These are phyloP conservation scores for Colletotrichum sublineola DNA, from an alignment of 2,329 filamentous ascomycete species.

Conservation along the genomic window DNA sequence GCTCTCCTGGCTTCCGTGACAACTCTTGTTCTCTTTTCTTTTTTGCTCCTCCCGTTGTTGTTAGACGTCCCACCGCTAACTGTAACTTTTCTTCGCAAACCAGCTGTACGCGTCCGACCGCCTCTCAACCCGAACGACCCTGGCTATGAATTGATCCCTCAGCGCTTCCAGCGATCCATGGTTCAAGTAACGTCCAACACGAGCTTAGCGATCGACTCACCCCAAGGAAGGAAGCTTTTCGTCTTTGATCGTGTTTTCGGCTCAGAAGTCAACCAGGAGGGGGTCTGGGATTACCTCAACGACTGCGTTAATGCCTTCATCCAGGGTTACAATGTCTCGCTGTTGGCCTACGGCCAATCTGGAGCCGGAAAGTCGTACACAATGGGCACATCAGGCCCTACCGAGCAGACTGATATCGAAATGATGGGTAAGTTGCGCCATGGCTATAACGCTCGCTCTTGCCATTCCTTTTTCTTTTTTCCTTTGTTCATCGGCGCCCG, in stretches of 20 bases:
- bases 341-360: slow-evolving; percentile 96
- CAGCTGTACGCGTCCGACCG: slow-evolving; percentile 93
- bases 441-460: neutral
- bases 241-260: slow-evolving; percentile 96
- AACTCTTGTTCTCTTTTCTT: neutral
- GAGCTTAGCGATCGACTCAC: slow-evolving; percentile 88
- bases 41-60: slow-evolving; percentile 13
- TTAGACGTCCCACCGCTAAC: slow-evolving; percentile 38
- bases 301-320: slow-evolving; percentile 92
- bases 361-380: slow-evolving; percentile 98
- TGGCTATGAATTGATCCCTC: slow-evolving; percentile 93
- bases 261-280: slow-evolving; percentile 85
- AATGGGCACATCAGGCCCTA: slow-evolving; percentile 94
- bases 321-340: slow-evolving; percentile 98
- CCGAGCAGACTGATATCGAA: slow-evolving; percentile 77
- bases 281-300: slow-evolving; percentile 92
- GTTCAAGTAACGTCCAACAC: slow-evolving; percentile 90
- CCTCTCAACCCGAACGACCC: slow-evolving; percentile 87
- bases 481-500: neutral
- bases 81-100: neutral
- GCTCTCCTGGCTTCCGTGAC: neutral
- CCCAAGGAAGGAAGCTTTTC: slow-evolving; percentile 93
- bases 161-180: slow-evolving; percentile 93
- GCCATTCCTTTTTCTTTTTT: neutral
- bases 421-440: slow-evolving; percentile 77